Evolutionary conservation across 345 rosid species (phyloP).

Genomic region (Turritis glabra): DNA sequence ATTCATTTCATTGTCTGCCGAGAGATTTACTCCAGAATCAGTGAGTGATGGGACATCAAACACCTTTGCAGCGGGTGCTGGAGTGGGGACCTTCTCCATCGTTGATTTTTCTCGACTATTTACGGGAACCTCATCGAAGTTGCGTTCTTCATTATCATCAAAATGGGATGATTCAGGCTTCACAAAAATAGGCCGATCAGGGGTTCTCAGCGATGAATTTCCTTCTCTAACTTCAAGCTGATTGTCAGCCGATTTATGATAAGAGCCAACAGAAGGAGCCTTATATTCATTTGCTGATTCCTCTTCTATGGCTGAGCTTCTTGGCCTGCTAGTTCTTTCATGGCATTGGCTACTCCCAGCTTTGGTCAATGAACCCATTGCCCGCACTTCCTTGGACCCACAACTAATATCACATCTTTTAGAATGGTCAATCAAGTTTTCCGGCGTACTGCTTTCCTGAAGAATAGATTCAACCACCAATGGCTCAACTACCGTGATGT

Average conservation of each 20-base stretch:
- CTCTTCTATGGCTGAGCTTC: slow-evolving; percentile 37
- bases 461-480: slow-evolving; percentile 3
- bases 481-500: slow-evolving; percentile 29
- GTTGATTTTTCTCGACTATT: slow-evolving; percentile 27
- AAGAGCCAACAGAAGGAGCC: slow-evolving; percentile 38
- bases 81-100: slow-evolving; percentile 30
- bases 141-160: slow-evolving; percentile 40
- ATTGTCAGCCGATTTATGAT: slow-evolving; percentile 31
- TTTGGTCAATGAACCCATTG: slow-evolving; percentile 20
- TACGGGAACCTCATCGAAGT: slow-evolving; percentile 29
- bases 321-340: slow-evolving; percentile 43
- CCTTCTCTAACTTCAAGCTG: slow-evolving; percentile 31
- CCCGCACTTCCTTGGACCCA: slow-evolving; percentile 32
- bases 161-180: slow-evolving; percentile 50
- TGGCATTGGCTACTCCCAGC: slow-evolving; percentile 22
- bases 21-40: slow-evolving; percentile 30
- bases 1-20: slow-evolving; percentile 25
- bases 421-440: slow-evolving; percentile 25
- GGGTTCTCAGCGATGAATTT: slow-evolving; percentile 32
- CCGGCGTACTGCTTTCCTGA: slow-evolving; percentile 16
- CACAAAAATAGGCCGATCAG: slow-evolving; percentile 36
- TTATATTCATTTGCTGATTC: slow-evolving; percentile 25
- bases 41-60: slow-evolving; percentile 29
- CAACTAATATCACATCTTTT: slow-evolving; percentile 30
- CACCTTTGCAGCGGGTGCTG: slow-evolving; percentile 29